phyloP scores from a whole-genome alignment of 2,329 filamentous ascomycete genomes.

The Fulvia fulva region DNA sequence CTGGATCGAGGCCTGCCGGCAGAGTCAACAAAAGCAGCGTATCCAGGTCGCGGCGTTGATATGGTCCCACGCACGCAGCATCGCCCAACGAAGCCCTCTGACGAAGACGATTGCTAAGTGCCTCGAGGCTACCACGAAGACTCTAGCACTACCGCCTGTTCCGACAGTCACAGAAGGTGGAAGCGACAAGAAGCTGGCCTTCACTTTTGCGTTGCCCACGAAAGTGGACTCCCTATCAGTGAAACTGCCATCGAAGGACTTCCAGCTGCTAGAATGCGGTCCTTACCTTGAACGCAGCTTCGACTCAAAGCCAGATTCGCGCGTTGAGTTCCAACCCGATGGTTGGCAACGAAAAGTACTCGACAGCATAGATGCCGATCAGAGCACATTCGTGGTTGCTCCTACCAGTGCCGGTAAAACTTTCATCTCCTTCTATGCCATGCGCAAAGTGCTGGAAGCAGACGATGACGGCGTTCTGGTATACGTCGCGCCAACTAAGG shows the following conservation, averaged over 20 bases:
- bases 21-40: constrained; percentile 31
- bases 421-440: constrained; percentile 80
- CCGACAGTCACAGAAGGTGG: constrained; percentile 19
- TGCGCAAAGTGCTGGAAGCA: constrained; percentile 67
- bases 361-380: constrained; percentile 66
- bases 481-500: constrained; percentile 78
- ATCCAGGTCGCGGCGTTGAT: constrained; percentile 45
- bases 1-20: constrained; percentile 44
- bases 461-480: constrained; percentile 68
- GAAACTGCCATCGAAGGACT: constrained; percentile 49
- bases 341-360: constrained; percentile 72
- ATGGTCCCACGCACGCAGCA: constrained; percentile 42
- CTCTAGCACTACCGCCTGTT: constrained; percentile 38
- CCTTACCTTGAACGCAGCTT: constrained; percentile 74
- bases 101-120: constrained; percentile 40
- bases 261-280: constrained; percentile 65
- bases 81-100: constrained; percentile 37
- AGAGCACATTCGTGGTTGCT: constrained; percentile 70
- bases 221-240: constrained; percentile 27
- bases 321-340: constrained; percentile 70
- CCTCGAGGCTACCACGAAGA: constrained; percentile 37
- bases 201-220: constrained; percentile 39
- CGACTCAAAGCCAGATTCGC: constrained; percentile 62
- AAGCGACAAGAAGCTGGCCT: constrained; percentile 38
- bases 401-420: constrained; percentile 79